These are phyloP conservation scores for Baorangia bicolor DNA, from an alignment of 768 basidiomycete genomes.

Conservation along the genomic window DNA sequence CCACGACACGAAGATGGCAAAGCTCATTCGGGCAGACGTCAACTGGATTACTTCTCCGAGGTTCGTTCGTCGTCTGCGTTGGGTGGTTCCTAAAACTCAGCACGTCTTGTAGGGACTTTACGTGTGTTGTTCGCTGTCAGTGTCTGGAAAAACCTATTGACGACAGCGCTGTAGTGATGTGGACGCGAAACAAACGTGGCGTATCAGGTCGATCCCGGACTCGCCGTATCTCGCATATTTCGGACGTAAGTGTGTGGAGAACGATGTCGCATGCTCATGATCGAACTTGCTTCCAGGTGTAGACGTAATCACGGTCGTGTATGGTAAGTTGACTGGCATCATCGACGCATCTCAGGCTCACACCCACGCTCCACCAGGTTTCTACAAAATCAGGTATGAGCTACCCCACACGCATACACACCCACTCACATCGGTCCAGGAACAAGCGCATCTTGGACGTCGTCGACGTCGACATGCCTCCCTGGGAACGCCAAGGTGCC, in stretches of 20 bases:
- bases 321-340: conserved; percentile 45
- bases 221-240: conserved; percentile 63
- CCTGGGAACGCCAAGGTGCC: conserved; percentile 70
- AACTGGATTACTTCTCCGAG: conserved; percentile 80
- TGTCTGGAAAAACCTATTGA: background rate
- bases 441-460: conserved; percentile 66
- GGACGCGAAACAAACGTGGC: conserved; percentile 72
- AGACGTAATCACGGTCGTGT: conserved; percentile 67
- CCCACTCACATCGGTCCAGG: conserved; percentile 34
- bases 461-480: conserved; percentile 74
- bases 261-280: background rate
- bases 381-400: conserved; percentile 71
- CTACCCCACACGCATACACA: background rate
- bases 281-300: conserved; percentile 43
- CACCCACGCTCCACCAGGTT: conserved; percentile 47
- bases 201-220: conserved; percentile 62
- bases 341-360: background rate
- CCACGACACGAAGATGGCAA: conserved; percentile 74
- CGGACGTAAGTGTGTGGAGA: conserved; percentile 53
- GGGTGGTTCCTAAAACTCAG: background rate
- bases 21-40: conserved; percentile 69
- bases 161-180: conserved; percentile 51
- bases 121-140: conserved; percentile 43
- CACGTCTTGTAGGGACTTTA: conserved; percentile 57
- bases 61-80: conserved; percentile 30